These are phyloP conservation scores for Cercospora sp. DNA, from an alignment of 2,329 filamentous ascomycete genomes.

Conservation along the genomic window DNA sequence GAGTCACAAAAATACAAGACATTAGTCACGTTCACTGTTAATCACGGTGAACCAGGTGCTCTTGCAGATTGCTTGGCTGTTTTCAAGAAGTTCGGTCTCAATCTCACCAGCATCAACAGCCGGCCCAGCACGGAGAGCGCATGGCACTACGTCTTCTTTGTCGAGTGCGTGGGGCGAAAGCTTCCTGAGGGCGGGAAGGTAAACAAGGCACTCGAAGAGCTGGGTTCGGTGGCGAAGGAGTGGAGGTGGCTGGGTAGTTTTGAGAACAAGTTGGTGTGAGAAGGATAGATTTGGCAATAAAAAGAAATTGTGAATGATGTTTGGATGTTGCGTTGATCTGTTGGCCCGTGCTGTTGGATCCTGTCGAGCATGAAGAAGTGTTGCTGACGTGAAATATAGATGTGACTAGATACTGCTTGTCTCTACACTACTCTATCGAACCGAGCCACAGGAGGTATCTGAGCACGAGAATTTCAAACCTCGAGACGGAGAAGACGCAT, in stretches of 20 bases:
- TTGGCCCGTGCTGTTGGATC: background rate
- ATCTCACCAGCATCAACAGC: slow-evolving; percentile 88
- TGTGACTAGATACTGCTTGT: background rate
- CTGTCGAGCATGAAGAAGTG: background rate
- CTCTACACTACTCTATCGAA: background rate
- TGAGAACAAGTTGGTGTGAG: background rate
- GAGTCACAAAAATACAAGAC: slow-evolving; percentile 57
- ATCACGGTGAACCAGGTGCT: slow-evolving; percentile 68
- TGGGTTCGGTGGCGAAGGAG: slow-evolving; percentile 58
- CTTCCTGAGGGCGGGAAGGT: slow-evolving; percentile 57
- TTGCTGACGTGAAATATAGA: background rate
- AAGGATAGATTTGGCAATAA: background rate
- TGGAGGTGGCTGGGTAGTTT: background rate
- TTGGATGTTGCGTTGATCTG: background rate
- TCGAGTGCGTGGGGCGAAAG: slow-evolving; percentile 75
- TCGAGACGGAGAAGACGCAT: too few relatives aligned
- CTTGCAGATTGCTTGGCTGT: slow-evolving; percentile 77
- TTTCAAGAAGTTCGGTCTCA: slow-evolving; percentile 71
- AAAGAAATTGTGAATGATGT: background rate
- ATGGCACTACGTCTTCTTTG: slow-evolving; percentile 94
- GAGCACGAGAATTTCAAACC: background rate
- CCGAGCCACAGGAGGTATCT: background rate
- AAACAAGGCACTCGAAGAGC: slow-evolving; percentile 58
- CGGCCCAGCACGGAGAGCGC: slow-evolving; percentile 71
- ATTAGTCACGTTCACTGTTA: slow-evolving; percentile 78